Conservation (phyloP, 2,329 filamentous ascomycete species). For the Monilinia fructigena region DNA sequence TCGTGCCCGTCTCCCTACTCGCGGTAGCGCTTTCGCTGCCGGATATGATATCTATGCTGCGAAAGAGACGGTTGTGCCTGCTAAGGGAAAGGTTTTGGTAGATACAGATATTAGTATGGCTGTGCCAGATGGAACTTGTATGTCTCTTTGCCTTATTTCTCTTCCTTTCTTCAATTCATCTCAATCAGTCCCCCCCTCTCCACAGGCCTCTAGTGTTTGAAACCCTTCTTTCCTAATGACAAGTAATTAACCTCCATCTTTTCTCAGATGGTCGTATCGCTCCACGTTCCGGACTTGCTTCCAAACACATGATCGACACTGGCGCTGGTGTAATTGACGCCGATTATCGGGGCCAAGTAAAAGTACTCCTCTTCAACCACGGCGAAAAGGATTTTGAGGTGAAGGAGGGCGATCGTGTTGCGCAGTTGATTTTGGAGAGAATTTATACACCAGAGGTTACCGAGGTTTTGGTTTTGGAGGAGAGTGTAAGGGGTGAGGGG, state of each 20-base stretch:
- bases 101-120: conserved; percentile 91
- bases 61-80: conserved; percentile 71
- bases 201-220: conserved; percentile 7
- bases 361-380: conserved; percentile 94
- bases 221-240: background rate
- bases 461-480: conserved; percentile 85
- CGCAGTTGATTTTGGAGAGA: conserved; percentile 89
- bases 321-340: conserved; percentile 97
- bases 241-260: background rate
- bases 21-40: conserved; percentile 84
- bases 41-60: conserved; percentile 92
- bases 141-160: conserved; percentile 40
- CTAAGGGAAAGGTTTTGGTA: conserved; percentile 79
- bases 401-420: conserved; percentile 83
- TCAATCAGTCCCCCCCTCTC: conserved; percentile 12
- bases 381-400: conserved; percentile 77
- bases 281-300: conserved; percentile 84
- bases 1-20: conserved; percentile 77
- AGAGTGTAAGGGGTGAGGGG: conserved; percentile 85
- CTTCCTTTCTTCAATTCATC: background rate
- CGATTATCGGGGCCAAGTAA: conserved; percentile 92
- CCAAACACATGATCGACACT: conserved; percentile 94
- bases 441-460: conserved; percentile 90
- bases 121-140: conserved; percentile 86
- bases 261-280: conserved; percentile 78